Conservation (phyloP, 768 basidiomycete genomes). For the Suillus bovinus region DNA sequence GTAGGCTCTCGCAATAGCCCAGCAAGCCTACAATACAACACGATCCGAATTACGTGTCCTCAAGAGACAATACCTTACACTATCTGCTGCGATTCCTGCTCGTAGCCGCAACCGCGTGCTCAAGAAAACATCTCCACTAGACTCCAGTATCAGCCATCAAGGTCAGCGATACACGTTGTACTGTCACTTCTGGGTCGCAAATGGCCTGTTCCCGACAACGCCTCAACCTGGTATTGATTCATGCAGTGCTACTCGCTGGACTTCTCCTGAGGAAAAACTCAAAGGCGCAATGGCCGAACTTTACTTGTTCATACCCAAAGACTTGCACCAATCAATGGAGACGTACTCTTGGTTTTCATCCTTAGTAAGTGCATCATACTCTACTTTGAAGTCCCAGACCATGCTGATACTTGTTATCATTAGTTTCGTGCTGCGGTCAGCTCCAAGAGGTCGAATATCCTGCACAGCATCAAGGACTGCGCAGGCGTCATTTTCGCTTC, state of each 20-base stretch:
- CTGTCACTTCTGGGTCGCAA: conserved; percentile 1
- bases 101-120: not conserved
- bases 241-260: not conserved
- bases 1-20: conserved; percentile 4
- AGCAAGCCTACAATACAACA: conserved; percentile 2
- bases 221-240: conserved; percentile 2
- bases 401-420: conserved; percentile 1
- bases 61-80: not conserved
- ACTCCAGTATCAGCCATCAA: conserved; percentile 3
- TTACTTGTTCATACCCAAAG: conserved; percentile 1
- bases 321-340: not conserved
- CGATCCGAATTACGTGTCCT: not conserved
- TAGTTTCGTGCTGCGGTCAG: not conserved
- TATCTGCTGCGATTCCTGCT: not conserved
- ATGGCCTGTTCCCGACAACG: not conserved
- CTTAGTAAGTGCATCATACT: not conserved
- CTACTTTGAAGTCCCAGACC: not conserved
- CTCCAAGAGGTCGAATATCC: conserved; percentile 4
- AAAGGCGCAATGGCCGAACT: conserved; percentile 5
- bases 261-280: not conserved
- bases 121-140: conserved; percentile 1
- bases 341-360: not conserved
- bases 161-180: conserved; percentile 1
- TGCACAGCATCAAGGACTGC: conserved; percentile 8
- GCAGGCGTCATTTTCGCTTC: conserved; percentile 1